Conservation (phyloP, 73 alveolate genomes). For the Effrenium voratum region DNA sequence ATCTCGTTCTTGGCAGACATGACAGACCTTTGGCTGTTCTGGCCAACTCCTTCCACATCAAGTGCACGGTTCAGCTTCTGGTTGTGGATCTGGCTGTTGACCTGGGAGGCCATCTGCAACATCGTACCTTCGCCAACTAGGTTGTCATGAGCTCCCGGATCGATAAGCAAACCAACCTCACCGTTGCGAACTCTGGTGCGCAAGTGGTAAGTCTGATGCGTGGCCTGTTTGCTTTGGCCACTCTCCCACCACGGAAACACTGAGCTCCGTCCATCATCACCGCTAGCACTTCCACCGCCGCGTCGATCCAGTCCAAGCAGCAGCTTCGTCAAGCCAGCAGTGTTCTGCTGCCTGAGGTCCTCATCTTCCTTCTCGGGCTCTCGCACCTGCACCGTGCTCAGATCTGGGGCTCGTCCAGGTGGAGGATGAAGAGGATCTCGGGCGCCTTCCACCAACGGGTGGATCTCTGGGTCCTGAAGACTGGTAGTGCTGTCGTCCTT, state of each 20-base stretch:
- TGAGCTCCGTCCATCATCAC: background rate
- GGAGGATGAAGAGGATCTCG: background rate
- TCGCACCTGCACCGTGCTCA: background rate
- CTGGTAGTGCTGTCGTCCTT: too few relatives aligned
- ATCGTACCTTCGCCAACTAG: background rate
- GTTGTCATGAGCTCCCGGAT: constrained; percentile 15
- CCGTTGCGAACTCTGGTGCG: background rate
- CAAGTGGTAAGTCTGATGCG: background rate
- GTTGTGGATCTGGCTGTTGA: background rate
- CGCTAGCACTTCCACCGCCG: background rate
- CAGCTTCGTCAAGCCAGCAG: background rate
- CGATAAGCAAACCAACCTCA: background rate
- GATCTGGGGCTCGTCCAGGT: background rate
- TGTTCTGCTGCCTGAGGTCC: background rate
- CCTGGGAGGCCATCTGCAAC: background rate
- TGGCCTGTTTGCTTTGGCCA: too few relatives aligned
- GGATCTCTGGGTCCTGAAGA: too few relatives aligned
- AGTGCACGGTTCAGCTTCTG: background rate
- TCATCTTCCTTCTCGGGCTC: too few relatives aligned
- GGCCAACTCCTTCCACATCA: background rate
- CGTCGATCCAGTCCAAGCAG: background rate
- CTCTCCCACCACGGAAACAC: constrained; percentile 24
- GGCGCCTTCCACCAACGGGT: too few relatives aligned
- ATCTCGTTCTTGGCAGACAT: too few relatives aligned
- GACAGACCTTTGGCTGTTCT: too few relatives aligned